These are phyloP conservation scores for Pyrenophora tritici-repentis DNA, from an alignment of 2,329 filamentous ascomycete genomes.

Conservation along the genomic window DNA sequence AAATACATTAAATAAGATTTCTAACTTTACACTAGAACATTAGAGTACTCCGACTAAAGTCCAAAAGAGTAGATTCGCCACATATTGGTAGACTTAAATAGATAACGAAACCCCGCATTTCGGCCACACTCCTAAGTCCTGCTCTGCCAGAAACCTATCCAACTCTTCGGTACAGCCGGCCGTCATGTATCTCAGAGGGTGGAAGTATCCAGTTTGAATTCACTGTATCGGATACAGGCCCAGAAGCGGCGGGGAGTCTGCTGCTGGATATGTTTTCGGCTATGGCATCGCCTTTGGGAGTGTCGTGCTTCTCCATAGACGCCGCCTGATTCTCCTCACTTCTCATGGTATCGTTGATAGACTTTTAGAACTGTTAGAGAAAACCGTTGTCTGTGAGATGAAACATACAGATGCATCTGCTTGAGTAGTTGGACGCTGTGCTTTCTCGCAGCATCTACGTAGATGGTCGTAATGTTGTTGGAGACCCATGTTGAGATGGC, in stretches of 20 bases:
- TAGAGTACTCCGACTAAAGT: too few species aligned
- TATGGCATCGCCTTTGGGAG: not conserved
- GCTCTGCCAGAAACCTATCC: not conserved
- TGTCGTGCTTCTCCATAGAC: not conserved
- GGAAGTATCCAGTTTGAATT: not conserved
- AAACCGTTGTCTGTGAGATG: not conserved
- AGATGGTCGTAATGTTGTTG: not conserved
- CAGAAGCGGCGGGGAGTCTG: not conserved
- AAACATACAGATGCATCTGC: not conserved
- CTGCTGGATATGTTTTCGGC: not conserved
- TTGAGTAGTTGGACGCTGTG: not conserved
- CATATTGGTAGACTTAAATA: too few species aligned
- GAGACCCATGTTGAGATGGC: not conserved
- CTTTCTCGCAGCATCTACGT: not conserved
- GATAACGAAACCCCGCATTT: too few species aligned
- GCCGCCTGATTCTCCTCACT: not conserved
- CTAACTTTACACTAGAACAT: too few species aligned
- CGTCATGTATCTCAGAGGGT: slow-evolving; percentile 1
- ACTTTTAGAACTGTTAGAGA: not conserved
- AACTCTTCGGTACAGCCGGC: slow-evolving; percentile 4
- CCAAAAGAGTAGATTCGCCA: too few species aligned
- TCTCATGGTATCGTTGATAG: not conserved
- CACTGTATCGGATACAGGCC: not conserved
- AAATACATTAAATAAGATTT: too few species aligned
- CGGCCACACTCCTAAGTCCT: too few species aligned